Percentiles rank a stretch among this genome's conserved stretches.
Evolutionary conservation across 345 rosid genomes (phyloP).

Genomic region (Brassica juncea): DNA sequence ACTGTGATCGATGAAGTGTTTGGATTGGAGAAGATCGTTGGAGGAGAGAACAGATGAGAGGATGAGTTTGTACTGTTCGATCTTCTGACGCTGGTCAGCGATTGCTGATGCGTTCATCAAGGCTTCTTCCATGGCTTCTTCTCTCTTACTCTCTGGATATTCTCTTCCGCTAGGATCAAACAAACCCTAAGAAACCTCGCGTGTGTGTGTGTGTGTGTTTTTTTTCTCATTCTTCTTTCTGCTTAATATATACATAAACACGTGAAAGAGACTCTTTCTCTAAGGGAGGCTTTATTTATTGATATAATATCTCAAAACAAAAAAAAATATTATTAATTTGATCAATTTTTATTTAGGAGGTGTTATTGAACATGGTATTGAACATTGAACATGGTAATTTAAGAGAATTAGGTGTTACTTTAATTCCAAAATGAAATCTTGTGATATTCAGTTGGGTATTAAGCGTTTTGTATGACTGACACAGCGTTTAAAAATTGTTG

Average conservation of each 20-base stretch:
- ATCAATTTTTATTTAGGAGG: too few relatives aligned
- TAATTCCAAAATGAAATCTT: too few relatives aligned
- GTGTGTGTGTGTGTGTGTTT: background rate
- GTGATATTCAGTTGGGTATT: too few relatives aligned
- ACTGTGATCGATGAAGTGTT: conserved; percentile 89
- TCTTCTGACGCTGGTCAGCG: conserved; percentile 93
- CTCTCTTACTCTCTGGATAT: background rate
- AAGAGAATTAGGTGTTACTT: too few relatives aligned
- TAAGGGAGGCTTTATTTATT: background rate
- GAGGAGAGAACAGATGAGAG: conserved; percentile 82
- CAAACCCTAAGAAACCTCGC: conserved; percentile 37
- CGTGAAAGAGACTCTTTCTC: background rate
- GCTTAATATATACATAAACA: background rate
- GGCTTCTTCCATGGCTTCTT: conserved; percentile 68
- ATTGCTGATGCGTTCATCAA: conserved; percentile 73
- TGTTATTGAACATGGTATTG: too few relatives aligned
- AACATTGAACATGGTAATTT: too few relatives aligned
- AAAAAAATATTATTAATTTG: too few relatives aligned
- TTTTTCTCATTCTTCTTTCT: background rate
- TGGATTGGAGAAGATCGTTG: conserved; percentile 73
- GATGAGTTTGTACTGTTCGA: conserved; percentile 95
- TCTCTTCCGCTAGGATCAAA: conserved; percentile 25
- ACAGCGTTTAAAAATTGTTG: too few relatives aligned
- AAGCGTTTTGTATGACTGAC: too few relatives aligned
- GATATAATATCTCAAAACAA: too few relatives aligned